Conservation (phyloP, 2,329 filamentous ascomycete genomes). For the Apiospora rasikravindrae region DNA sequence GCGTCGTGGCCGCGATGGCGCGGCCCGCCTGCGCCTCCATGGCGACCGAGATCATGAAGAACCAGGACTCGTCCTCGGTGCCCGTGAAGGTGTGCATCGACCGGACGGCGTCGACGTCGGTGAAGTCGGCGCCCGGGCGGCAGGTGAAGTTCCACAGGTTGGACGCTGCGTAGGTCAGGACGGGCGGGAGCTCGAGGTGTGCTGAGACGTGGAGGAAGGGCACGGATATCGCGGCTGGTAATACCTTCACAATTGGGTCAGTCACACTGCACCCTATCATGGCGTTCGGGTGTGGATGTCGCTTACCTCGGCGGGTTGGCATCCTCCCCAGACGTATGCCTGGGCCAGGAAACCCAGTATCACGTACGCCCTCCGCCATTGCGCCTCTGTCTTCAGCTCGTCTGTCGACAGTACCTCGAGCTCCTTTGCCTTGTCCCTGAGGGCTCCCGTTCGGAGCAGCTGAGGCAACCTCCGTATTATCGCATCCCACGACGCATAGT, state of each 20-base stretch:
- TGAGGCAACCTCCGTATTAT: conserved; percentile 70
- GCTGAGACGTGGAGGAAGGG: conserved; percentile 76
- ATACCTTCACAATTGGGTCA: conserved; percentile 43
- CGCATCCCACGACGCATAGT: conserved; percentile 82
- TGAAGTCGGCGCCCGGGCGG: conserved; percentile 53
- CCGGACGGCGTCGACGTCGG: conserved; percentile 70
- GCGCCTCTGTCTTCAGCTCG: conserved; percentile 64
- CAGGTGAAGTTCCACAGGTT: conserved; percentile 91
- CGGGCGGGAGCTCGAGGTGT: conserved; percentile 80
- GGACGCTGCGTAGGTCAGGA: conserved; percentile 87
- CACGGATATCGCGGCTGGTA: conserved; percentile 78
- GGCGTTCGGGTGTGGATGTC: too few species aligned
- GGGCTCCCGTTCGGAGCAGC: conserved; percentile 66
- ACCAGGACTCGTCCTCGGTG: conserved; percentile 91
- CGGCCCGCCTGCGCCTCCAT: conserved; percentile 83
- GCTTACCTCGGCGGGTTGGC: conserved; percentile 71
- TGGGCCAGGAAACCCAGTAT: conserved; percentile 81
- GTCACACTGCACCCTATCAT: neutral
- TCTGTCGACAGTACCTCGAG: conserved; percentile 75
- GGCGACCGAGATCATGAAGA: conserved; percentile 86
- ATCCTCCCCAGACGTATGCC: conserved; percentile 87
- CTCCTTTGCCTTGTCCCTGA: conserved; percentile 66
- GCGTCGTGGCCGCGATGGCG: conserved; percentile 78
- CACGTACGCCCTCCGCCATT: conserved; percentile 84
- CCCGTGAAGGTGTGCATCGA: conserved; percentile 86